Conservation (phyloP, 352 stramenopile species). For the Globisporangium nodosum region DNA sequence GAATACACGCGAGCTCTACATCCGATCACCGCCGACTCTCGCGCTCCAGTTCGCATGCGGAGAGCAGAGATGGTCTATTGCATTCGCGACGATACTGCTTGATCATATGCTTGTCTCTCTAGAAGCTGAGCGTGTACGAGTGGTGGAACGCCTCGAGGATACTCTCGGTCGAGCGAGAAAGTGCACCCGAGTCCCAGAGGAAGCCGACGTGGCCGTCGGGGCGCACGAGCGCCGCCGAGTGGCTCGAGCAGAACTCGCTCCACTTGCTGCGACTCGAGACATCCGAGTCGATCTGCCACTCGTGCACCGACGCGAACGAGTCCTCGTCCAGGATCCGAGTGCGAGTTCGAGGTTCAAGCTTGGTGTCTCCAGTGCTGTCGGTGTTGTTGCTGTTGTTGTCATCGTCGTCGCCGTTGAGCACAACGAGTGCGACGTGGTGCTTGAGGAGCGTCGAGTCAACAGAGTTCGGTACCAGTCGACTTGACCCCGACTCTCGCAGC, state of each 20-base stretch:
- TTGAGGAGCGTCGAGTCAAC: slow-evolving; percentile 8
- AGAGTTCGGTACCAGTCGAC: not conserved
- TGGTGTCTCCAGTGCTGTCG: not conserved
- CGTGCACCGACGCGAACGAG: slow-evolving; percentile 27
- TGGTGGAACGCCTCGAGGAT: slow-evolving; percentile 8
- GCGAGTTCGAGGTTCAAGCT: not conserved
- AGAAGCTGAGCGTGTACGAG: slow-evolving; percentile 10
- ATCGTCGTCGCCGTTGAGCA: slow-evolving; percentile 24
- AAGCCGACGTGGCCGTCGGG: slow-evolving; percentile 77
- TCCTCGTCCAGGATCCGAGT: not conserved
- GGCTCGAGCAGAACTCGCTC: slow-evolving; percentile 27
- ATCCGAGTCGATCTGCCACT: slow-evolving; percentile 23
- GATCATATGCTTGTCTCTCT: not conserved
- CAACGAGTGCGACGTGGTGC: slow-evolving; percentile 37
- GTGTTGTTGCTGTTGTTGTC: slow-evolving; percentile 1
- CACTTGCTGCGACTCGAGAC: slow-evolving; percentile 22
- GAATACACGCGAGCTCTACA: slow-evolving; percentile 1
- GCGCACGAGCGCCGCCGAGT: slow-evolving; percentile 54
- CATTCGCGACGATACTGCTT: not conserved
- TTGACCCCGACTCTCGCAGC: slow-evolving; percentile 5
- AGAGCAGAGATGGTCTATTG: not conserved
- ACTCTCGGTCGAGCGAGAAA: not conserved
- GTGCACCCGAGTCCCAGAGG: slow-evolving; percentile 29
- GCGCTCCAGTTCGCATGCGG: not conserved
- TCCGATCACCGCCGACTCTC: not conserved